A percentile compares a stretch with the other conserved stretches of the same genome.
These are phyloP conservation scores for Eimeria praecox DNA, from an alignment of 169 alveolate species.

Conservation along the genomic window DNA sequence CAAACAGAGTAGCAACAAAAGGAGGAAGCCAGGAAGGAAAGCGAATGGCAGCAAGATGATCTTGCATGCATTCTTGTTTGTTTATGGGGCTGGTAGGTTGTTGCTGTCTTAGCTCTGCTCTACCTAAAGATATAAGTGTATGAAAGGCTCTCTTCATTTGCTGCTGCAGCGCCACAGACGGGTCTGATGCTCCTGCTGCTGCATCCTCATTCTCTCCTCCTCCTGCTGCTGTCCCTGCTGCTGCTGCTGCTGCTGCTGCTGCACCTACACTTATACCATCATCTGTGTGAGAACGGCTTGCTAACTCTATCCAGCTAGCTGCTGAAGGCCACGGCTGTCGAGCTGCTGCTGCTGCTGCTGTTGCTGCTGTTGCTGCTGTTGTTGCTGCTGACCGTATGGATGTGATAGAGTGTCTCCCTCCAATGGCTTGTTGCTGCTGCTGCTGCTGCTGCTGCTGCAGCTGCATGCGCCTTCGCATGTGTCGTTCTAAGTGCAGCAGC, in stretches of 20 bases:
- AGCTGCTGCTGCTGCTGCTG: conserved; percentile 42
- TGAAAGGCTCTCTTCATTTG: conserved; percentile 33
- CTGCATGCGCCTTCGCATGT: conserved; percentile 62
- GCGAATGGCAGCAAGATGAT: not conserved
- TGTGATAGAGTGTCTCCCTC: not conserved
- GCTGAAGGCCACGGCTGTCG: conserved; percentile 34
- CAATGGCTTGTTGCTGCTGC: not conserved
- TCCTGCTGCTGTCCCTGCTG: conserved; percentile 15
- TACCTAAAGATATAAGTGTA: not conserved
- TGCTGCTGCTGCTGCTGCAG: conserved; percentile 34
- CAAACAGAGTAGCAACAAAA: not conserved
- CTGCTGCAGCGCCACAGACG: not conserved
- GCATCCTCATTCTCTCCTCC: conserved; percentile 14
- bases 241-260: not conserved
- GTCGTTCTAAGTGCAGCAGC: conserved; percentile 39
- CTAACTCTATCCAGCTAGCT: conserved; percentile 29
- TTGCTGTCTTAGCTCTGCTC: conserved; percentile 40
- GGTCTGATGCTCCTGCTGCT: not conserved
- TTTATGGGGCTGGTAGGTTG: not conserved
- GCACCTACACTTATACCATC: not conserved
- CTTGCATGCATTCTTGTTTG: no score
- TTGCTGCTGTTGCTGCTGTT: not conserved
- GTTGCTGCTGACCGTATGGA: not conserved
- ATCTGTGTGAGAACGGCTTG: not conserved
- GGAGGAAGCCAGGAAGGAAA: conserved; percentile 63